Evolutionary conservation across 2,329 filamentous ascomycete genomes (phyloP), one percentile per base, ranked within the genome.

Genomic region (Phyllosticta citrichinensis): DNA sequence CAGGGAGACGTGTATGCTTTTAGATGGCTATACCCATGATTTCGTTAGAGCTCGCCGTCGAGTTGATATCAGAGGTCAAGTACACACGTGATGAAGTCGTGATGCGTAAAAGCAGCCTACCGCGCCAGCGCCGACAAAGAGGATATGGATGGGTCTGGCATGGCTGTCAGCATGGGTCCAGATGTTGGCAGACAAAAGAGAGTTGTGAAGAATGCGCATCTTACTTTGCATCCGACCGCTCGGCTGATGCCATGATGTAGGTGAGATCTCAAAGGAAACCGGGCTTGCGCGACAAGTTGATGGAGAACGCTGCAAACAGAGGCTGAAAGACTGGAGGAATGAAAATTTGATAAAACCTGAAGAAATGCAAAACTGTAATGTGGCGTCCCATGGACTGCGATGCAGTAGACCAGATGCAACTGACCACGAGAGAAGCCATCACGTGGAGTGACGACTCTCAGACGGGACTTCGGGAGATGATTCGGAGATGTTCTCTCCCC

Each of bases 51-150:
- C 30, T 24, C 22, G 57, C 35, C 1, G 10, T 10, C 27, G 24
- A 33, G 19, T 22, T 57, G 52, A 20, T 22, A 22, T 22, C 22
- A 22, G 22, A 51, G 12, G 1, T 20, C 3, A 1, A 50, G 58
- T 12, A 52, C 65, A 57, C 74, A 83, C 82, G 66, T 82, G 77
- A 66, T 87, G 84, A 17, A 89, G 78, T 22, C 87, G 79, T 6
- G 86, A 87, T 55, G 84, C 86, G 67, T 88, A 89, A 75, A 89
- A 89, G 60, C 85, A 87, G 60, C 87, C 87, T 52, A 89, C 85
- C 63, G 87, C 86, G 65, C 86, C 87, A 22, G 86, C 86, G 69
- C 87, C 86, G 62, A 88, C 81, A 65, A 89, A 85, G 61, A 88
- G 79, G 61, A 88, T 76, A 64, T 85, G 79, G 25, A 80, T 75